Evolutionary conservation across 1,139 yeast species (phyloP).

Genomic region (Pichia sp.): DNA sequence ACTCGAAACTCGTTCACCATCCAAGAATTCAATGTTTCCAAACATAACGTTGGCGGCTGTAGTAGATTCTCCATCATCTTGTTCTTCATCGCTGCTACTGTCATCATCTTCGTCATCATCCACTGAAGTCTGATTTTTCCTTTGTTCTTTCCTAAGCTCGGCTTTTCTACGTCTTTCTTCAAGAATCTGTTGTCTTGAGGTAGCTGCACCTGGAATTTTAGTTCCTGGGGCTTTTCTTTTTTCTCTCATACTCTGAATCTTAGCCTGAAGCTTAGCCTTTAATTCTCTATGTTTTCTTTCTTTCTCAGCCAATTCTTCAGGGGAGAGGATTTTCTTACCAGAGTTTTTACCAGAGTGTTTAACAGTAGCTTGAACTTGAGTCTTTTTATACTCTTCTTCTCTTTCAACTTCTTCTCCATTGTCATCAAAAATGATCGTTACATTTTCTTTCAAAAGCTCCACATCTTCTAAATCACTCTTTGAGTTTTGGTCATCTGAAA

Average conservation of each 20-base stretch:
- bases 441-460: conserved; percentile 33
- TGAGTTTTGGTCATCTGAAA: conserved; percentile 20
- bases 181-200: conserved; percentile 68
- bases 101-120: conserved; percentile 30
- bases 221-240: conserved; percentile 91
- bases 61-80: conserved; percentile 24
- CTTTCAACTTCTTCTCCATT: conserved; percentile 12
- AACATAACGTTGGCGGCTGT: conserved; percentile 46
- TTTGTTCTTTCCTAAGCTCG: conserved; percentile 34
- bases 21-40: conserved; percentile 76
- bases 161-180: conserved; percentile 47
- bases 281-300: conserved; percentile 56
- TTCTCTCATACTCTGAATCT: conserved; percentile 62
- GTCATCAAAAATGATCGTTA: conserved; percentile 42
- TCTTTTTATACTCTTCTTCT: conserved; percentile 5
- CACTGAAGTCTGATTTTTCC: conserved; percentile 33
- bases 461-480: conserved; percentile 17
- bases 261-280: conserved; percentile 52
- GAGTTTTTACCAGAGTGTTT: conserved; percentile 4
- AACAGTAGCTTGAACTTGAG: conserved; percentile 18
- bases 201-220: conserved; percentile 70
- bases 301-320: conserved; percentile 42
- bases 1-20: conserved; percentile 75
- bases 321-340: conserved; percentile 31
- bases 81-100: conserved; percentile 34